Percentiles rank a stretch among this genome's conserved stretches.
phyloP scores from a whole-genome alignment of 2,329 filamentous ascomycete species.

The Arthrobotrys entomopaga region DNA sequence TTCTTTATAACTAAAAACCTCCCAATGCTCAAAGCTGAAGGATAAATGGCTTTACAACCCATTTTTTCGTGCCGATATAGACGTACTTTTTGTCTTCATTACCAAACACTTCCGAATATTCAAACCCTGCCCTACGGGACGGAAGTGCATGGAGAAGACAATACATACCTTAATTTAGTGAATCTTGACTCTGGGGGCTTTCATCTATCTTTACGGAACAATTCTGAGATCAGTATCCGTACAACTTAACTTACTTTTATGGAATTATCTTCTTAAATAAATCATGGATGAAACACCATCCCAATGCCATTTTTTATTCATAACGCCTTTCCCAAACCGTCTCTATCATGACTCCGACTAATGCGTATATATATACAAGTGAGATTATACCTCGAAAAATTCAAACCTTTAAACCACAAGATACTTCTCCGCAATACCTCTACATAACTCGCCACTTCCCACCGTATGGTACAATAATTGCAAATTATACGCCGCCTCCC shows the following conservation, averaged over 20 bases:
- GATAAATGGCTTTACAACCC: conserved; percentile 56
- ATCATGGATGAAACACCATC: conserved; percentile 4
- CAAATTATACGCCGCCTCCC: conserved; percentile 79
- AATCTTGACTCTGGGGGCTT: neutral
- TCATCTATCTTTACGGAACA: neutral
- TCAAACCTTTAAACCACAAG: conserved; percentile 36
- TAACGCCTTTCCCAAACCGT: neutral
- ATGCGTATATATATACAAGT: neutral
- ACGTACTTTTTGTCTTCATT: conserved; percentile 66
- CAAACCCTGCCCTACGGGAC: conserved; percentile 66
- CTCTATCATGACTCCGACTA: conserved; percentile 1
- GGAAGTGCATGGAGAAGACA: conserved; percentile 73
- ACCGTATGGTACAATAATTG: conserved; percentile 73
- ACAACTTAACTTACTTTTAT: neutral
- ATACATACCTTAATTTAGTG: conserved; percentile 63
- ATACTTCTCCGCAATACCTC: conserved; percentile 67
- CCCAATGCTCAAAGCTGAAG: conserved; percentile 57
- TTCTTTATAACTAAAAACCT: conserved; percentile 63
- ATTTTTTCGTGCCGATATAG: conserved; percentile 67
- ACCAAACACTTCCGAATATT: conserved; percentile 70
- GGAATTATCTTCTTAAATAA: neutral
- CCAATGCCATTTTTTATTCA: neutral
- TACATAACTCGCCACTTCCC: conserved; percentile 72
- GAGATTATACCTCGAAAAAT: conserved; percentile 1
- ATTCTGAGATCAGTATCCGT: no score